These are phyloP conservation scores for Septoria petroselini DNA, from an alignment of 2,329 filamentous ascomycete genomes.

Conservation along the genomic window DNA sequence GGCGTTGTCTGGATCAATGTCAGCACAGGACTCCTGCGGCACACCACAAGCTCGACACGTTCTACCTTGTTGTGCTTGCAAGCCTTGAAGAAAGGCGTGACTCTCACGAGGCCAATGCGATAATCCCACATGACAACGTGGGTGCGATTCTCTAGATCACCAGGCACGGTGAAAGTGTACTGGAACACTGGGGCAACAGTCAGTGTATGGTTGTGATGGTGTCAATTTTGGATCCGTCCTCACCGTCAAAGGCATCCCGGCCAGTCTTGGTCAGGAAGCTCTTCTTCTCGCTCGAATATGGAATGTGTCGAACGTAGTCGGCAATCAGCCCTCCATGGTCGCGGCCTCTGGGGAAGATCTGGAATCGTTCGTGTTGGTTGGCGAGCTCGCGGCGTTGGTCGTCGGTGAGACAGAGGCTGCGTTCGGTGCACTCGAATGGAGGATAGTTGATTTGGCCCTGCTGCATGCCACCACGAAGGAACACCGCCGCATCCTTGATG, in stretches of 20 bases:
- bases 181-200: constrained; percentile 62
- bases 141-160: constrained; percentile 51
- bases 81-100: constrained; percentile 93
- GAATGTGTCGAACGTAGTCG: constrained; percentile 64
- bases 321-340: constrained; percentile 41
- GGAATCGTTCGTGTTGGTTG: constrained; percentile 60
- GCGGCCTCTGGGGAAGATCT: constrained; percentile 63
- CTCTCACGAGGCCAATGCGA: constrained; percentile 86
- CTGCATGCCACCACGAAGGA: constrained; percentile 59
- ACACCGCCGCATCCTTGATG: constrained; percentile 62
- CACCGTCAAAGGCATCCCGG: constrained; percentile 84
- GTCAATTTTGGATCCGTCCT: constrained; percentile 2
- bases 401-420: constrained; percentile 37
- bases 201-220: constrained; percentile 1
- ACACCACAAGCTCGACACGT: constrained; percentile 4
- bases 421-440: constrained; percentile 62
- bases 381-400: constrained; percentile 47
- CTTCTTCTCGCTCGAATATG: constrained; percentile 93
- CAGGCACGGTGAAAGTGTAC: constrained; percentile 74
- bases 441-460: constrained; percentile 69
- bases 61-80: constrained; percentile 80
- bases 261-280: constrained; percentile 82
- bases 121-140: constrained; percentile 90
- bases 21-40: constrained; percentile 7
- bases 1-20: constrained; percentile 69